These are phyloP conservation scores for Globisporangium polare DNA, from an alignment of 352 stramenopile genomes.

Conservation along the genomic window DNA sequence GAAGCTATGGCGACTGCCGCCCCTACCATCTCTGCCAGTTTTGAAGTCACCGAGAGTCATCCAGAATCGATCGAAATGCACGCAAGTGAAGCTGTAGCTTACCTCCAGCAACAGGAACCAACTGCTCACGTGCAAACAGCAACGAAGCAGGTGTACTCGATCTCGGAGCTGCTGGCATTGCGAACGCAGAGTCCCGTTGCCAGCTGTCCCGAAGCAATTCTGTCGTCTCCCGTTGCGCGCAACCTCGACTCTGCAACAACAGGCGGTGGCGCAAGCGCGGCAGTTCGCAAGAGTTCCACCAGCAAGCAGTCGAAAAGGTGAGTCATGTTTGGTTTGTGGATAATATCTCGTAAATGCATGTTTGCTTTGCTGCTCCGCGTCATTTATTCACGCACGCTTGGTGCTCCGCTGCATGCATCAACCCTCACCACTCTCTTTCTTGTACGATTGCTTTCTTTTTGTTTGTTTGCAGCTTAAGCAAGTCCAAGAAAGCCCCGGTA, in stretches of 20 bases:
- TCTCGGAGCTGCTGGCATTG: slow-evolving; percentile 10
- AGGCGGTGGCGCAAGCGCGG: background rate
- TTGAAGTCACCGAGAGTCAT: background rate
- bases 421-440: background rate
- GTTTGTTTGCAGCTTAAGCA: background rate
- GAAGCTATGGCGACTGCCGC: background rate
- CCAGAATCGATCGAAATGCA: background rate
- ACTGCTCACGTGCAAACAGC: background rate
- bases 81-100: background rate
- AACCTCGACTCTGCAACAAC: background rate
- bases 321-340: background rate
- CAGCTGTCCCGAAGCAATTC: slow-evolving; percentile 8
- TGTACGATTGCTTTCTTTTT: background rate
- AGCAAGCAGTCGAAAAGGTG: slow-evolving; percentile 4
- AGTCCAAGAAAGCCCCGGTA: background rate
- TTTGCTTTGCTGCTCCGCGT: background rate
- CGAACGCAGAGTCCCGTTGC: background rate
- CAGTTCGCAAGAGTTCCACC: background rate
- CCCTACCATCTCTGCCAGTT: background rate
- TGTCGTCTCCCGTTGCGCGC: slow-evolving; percentile 5
- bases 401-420: background rate
- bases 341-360: background rate
- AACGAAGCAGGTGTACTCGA: slow-evolving; percentile 12
- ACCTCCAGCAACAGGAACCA: background rate
- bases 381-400: too few species aligned